A percentile compares a stretch with the other conserved stretches of the same genome.
Conservation (phyloP, 1,284 basidiomycete species). For the Erythrobasidium hasegawianum region DNA sequence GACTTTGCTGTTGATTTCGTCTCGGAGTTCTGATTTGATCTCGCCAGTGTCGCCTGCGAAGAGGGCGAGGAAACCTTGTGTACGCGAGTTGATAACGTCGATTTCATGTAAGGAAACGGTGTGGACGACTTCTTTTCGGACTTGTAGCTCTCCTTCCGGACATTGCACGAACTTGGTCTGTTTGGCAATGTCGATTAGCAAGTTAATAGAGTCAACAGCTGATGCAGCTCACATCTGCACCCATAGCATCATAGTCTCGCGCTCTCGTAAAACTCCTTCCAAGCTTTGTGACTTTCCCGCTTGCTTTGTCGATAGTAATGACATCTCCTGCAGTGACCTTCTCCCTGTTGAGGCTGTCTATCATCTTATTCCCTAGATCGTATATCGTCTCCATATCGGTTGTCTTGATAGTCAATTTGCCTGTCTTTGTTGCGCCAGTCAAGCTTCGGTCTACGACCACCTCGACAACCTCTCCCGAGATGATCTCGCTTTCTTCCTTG, state of each 20-base stretch:
- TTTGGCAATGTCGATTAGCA: neutral
- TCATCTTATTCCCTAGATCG: constrained; percentile 98
- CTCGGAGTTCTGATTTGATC: constrained; percentile 94
- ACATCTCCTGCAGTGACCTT: constrained; percentile 96
- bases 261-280: constrained; percentile 93
- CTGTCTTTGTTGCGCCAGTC: constrained; percentile 96
- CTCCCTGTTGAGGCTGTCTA: constrained; percentile 92
- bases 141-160: constrained; percentile 96
- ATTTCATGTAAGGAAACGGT: constrained; percentile 98
- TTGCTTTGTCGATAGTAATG: constrained; percentile 91
- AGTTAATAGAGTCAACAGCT: neutral
- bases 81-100: constrained; percentile 97
- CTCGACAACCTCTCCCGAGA: constrained; percentile 97
- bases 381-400: constrained; percentile 99
- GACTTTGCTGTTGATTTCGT: constrained; percentile 95
- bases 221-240: constrained; percentile 72
- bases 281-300: constrained; percentile 94
- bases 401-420: constrained; percentile 94
- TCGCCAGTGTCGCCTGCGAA: constrained; percentile 91
- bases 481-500: constrained; percentile 94
- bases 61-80: constrained; percentile 73
- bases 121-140: constrained; percentile 92
- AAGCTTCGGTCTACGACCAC: constrained; percentile 96
- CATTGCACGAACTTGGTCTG: constrained; percentile 97
- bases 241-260: constrained; percentile 97